A percentile compares a stretch with the other conserved stretches of the same genome.
Evolutionary conservation across 148 eudicot species (phyloP).

Genomic region (Oxyria digyna): DNA sequence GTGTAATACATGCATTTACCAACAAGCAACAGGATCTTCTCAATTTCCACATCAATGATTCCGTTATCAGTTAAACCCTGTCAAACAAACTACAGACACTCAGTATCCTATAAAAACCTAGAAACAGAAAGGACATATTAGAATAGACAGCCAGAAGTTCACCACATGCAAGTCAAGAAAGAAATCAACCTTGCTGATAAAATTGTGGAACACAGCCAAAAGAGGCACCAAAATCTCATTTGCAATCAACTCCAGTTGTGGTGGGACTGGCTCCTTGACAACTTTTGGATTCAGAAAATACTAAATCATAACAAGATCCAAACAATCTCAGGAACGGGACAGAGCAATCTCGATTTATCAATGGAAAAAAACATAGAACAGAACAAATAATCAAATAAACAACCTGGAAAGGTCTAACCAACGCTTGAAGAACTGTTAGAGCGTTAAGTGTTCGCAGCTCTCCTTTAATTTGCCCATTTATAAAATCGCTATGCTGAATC

Average conservation of each 20-base stretch:
- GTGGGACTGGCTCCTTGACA: slow-evolving; percentile 67
- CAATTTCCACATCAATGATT: slow-evolving; percentile 28
- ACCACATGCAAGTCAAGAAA: not conserved
- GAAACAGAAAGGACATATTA: not conserved
- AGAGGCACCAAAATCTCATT: slow-evolving; percentile 54
- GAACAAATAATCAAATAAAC: not conserved
- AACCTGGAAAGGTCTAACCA: slow-evolving; percentile 71
- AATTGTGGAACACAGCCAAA: slow-evolving; percentile 35
- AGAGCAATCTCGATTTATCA: not conserved
- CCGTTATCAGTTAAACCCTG: slow-evolving; percentile 29
- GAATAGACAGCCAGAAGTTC: not conserved
- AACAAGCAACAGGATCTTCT: slow-evolving; percentile 36
- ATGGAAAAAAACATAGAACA: not conserved
- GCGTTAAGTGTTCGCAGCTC: slow-evolving; percentile 50
- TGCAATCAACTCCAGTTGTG: slow-evolving; percentile 51
- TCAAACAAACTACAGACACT: not conserved
- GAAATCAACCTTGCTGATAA: slow-evolving; percentile 34
- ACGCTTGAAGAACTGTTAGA: slow-evolving; percentile 48
- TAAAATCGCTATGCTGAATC: slow-evolving; percentile 37
- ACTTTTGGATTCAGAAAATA: slow-evolving; percentile 73
- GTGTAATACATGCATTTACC: slow-evolving; percentile 60
- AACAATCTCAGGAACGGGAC: not conserved
- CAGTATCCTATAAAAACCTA: not conserved
- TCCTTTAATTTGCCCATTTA: slow-evolving; percentile 25
- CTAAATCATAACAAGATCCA: slow-evolving; percentile 21